phyloP scores from a whole-genome alignment of 345 rosid species.

The Rubroshorea leprosula region DNA sequence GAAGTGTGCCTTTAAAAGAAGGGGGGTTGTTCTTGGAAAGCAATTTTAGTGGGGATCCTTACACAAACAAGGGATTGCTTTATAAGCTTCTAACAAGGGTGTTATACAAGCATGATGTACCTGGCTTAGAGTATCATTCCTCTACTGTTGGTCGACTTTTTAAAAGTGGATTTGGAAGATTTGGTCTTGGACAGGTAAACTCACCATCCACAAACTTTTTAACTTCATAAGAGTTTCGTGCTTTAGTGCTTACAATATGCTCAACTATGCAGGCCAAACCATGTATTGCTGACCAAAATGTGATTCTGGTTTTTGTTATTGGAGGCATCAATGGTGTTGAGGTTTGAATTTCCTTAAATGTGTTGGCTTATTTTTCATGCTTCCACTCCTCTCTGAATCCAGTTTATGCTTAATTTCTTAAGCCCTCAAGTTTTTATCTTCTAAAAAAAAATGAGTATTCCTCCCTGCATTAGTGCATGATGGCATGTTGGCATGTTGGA shows the following conservation, averaged over 20 bases:
- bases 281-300: constrained; percentile 71
- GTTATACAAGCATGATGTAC: constrained; percentile 56
- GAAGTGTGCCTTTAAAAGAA: constrained; percentile 45
- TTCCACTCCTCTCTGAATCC: background rate
- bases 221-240: background rate
- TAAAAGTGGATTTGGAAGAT: constrained; percentile 95
- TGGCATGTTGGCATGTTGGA: background rate
- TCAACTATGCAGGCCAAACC: constrained; percentile 72
- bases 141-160: constrained; percentile 90
- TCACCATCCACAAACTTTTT: constrained; percentile 1
- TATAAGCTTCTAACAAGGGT: constrained; percentile 58
- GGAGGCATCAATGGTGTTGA: constrained; percentile 92
- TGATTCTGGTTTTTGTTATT: constrained; percentile 70
- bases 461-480: background rate
- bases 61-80: constrained; percentile 56
- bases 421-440: no score
- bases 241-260: constrained; percentile 3
- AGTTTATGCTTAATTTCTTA: background rate
- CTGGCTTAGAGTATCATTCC: constrained; percentile 88
- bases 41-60: constrained; percentile 44
- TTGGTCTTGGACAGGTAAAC: constrained; percentile 90
- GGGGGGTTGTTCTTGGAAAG: constrained; percentile 47
- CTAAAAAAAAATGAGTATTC: background rate
- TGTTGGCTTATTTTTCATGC: background rate
- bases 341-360: constrained; percentile 31